Base-by-base conservation (phyloP, 2,329 filamentous ascomycete species). In the Cladosporium sp. region DNA sequence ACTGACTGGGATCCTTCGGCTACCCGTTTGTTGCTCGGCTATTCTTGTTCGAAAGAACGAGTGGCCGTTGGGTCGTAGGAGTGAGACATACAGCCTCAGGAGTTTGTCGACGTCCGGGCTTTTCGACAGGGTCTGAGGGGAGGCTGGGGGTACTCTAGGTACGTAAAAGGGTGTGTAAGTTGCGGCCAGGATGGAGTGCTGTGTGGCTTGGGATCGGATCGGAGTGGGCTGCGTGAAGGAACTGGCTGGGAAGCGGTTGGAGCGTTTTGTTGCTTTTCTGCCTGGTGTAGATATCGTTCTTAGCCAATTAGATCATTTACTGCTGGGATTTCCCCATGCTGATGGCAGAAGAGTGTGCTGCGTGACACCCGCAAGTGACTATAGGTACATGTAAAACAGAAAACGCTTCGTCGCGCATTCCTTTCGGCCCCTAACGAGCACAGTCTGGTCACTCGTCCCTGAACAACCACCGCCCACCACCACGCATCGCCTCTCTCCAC, bases 401-500 rank as follows among this genome's bases (percentile, higher is more conserved):
- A 44, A 44, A 44, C 10, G n/a, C 37, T 44, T 44, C 35, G 35
- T 44, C 37, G n/a, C 37, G 3, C 18, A 18, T 44, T 44, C 16
- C 16, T 44, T 44, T 21, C 33, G 33, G 37, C 14, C 37, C 18
- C 37, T 44, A 44, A 5, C 35, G 16, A 40, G 16, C 16, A 18
- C 16, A 8, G 16, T 18, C 35, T 18, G 35, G 16, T 68, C 69
- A 74, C 77, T 97, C 93, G 76, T 97, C 93, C 69, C 86, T 85
- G 74, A 96, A 97, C 6, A 90, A 76, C 89, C 91, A 98, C 68
- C 85, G 83, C 0, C 93, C 93, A 5, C 86, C 88, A 2, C 86
- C 85, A 35, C 89, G 86, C 86, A 92, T 90, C 1, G 95, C 93
- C 75, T 98, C 93, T 59, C 88, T 83, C 78, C 92, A 90, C 73